Evolutionary conservation across 2,329 filamentous ascomycete genomes (phyloP), one percentile per base, ranked within the genome.

Genomic region (Aspergillus clavatus): DNA sequence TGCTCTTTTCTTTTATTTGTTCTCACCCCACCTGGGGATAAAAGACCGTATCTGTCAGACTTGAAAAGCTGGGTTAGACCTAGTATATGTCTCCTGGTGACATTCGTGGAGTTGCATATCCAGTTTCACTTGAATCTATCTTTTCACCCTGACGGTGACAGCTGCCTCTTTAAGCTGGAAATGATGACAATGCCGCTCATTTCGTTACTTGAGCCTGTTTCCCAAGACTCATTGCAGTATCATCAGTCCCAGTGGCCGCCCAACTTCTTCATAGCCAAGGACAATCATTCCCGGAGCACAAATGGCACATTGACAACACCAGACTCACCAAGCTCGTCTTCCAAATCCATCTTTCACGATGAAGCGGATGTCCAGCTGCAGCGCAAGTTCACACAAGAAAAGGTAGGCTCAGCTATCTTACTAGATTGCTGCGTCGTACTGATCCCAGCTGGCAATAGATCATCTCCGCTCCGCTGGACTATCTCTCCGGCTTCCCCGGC

Each of bases 401-500:
- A 35, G 31, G 31, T 12, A 21, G 7, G 8, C 31, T 7, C 23
- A 8, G 23, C 5, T 24, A 8, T 5, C 8, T 24, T 8, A n/a
- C n/a, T n/a, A 24, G 23, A 24, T 24, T 4, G 8, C 4, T 8
- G 23, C 23, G 8, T 8, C 23, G 4, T 24, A 5, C 23, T 24
- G 23, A 24, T 24, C 5, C 8, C n/a, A n/a, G n/a, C 4, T 24
- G 8, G 23, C 23, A 8, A 24, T 11, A 35, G 31, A 35, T 35
- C 16, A 35, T 35, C 31, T 35, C 16, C 7, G 31, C 31, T 35
- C 31, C 31, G 18, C 16, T 35, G 10, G 31, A 46, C 31, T 27
- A 46, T 28, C 31, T 31, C 8, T 26, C 38, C 38, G 10, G 29
- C 26, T 19, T 24, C 7, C 69, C 68, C 2, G 70, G 70, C 21